Base-by-base conservation (phyloP, 805 yeast genomes). In the Crinitomyces ghanaensis region DNA sequence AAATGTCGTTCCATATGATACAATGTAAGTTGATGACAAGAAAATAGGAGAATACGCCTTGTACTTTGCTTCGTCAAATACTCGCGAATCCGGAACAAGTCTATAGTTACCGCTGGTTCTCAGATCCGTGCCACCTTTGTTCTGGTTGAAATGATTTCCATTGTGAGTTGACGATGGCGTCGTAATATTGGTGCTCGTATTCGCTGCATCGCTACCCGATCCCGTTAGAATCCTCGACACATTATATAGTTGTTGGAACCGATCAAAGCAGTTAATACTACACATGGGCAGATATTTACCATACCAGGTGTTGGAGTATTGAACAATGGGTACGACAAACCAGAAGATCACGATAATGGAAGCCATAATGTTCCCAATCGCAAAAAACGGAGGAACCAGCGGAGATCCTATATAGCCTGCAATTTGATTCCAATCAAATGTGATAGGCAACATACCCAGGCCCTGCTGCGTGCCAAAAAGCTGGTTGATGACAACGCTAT, bases 351-450 rank as follows among this genome's bases (percentile, higher is more conserved):
- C 49, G 15, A 73, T 60, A 21, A 68, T 54, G 15, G 71, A 60
- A n/a, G 68, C 56, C 11, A 65, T 53, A 18, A 68, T 65, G 34
- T 63, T 63, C 16, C 55, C 50, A 25, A 61, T 50, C 4, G 68
- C 65, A 35, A 62, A 59, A 14, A 65, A 58, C 13, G 84, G 83
- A 6, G 81, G 77, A 34, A 74, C 62, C 48, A 77, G 62, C 7
- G 84, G 83, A 14, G 76, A 69, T 12, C 75, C 75, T 41, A 70
- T 56, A 53, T 64, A 68, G 20, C 58, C 60, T 6, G 74, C 66
- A 26, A 75, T 59, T 47, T 72, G 72, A 45, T 68, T 68, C 82
- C 82, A 77, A 54, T 77, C 83, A 46, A 77, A 74, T 12, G 79
- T 70, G 28, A 75, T 50, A 7, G 85, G 85, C 42, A 74, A 53